A percentile compares a stretch with the other conserved stretches of the same genome.
These are phyloP conservation scores for Globisporangium recalcitrans DNA, from an alignment of 352 stramenopile species.

Conservation along the genomic window DNA sequence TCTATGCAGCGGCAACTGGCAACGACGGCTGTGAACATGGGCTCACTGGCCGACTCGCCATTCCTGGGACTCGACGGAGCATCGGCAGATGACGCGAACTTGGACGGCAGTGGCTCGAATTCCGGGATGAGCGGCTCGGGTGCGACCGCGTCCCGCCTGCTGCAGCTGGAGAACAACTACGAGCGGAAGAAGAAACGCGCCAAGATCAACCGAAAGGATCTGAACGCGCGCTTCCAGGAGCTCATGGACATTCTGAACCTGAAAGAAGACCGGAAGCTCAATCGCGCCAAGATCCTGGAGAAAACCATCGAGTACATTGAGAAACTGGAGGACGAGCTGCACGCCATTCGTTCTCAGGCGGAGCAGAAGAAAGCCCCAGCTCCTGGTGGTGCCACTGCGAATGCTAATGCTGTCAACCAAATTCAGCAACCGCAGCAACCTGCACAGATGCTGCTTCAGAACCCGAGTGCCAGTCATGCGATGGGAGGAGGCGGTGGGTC, in stretches of 20 bases:
- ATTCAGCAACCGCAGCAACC: conserved; percentile 4
- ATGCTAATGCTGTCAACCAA: not conserved
- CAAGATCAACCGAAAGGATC: conserved; percentile 63
- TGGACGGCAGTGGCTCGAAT: conserved; percentile 7
- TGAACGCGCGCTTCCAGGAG: conserved; percentile 62
- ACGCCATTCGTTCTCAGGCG: conserved; percentile 16
- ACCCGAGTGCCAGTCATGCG: not conserved
- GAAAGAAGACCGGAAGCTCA: conserved; percentile 60
- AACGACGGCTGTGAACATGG: not conserved
- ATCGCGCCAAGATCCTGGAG: conserved; percentile 62
- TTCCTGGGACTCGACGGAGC: conserved; percentile 11
- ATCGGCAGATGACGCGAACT: not conserved
- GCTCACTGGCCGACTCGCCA: conserved; percentile 13
- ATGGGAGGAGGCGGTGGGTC: not conserved
- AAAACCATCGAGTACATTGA: conserved; percentile 60
- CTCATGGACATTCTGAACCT: conserved; percentile 58
- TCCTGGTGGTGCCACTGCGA: not conserved
- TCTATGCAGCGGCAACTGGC: conserved; percentile 8
- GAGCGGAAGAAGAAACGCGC: conserved; percentile 68
- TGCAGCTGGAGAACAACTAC: conserved; percentile 63
- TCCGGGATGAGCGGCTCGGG: not conserved
- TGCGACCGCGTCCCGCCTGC: conserved; percentile 21
- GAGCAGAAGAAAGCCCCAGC: conserved; percentile 14
- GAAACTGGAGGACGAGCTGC: conserved; percentile 37
- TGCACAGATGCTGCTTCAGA: not conserved